Conservation (phyloP, 495 filamentous ascomycete genomes). For the Trichoderma gamsii region DNA sequence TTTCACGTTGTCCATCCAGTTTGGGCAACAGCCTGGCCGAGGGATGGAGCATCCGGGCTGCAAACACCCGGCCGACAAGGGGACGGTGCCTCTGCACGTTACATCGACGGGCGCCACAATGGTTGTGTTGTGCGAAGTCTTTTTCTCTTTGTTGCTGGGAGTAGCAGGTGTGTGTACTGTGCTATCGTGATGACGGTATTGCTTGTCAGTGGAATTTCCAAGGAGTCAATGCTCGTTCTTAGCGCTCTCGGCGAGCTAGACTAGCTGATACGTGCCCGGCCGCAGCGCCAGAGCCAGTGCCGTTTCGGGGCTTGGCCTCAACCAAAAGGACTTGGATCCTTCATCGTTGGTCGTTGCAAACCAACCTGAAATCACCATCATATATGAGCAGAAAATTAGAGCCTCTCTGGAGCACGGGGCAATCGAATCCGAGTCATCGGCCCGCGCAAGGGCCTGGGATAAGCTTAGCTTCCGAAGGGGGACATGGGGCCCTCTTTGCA, state of each 20-base stretch:
- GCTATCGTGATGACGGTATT: no score
- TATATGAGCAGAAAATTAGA: not conserved
- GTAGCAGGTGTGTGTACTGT: no score
- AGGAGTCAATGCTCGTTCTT: no score
- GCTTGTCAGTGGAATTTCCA: no score
- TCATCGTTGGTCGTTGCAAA: not conserved
- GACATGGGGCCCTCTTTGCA: not conserved
- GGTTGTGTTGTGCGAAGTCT: not conserved
- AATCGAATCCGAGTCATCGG: slow-evolving; percentile 14
- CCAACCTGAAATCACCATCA: not conserved
- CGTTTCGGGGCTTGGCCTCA: not conserved
- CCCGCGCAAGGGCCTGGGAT: not conserved
- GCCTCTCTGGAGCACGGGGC: not conserved
- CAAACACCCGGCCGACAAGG: slow-evolving; percentile 6
- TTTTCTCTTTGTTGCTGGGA: no score
- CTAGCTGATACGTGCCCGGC: no score
- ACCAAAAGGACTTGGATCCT: no score
- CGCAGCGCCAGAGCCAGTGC: no score
- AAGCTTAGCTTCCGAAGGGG: slow-evolving; percentile 11
- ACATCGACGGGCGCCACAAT: not conserved
- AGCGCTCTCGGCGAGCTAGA: no score
- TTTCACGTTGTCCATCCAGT: not conserved
- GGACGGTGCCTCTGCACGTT: not conserved
- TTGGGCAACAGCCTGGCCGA: not conserved
- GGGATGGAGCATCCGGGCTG: not conserved